These are phyloP conservation scores for Medicago truncatula DNA, from an alignment of 306 rosid genomes.

Conservation along the genomic window MtrunA17r5.0-ANR NC_053047.1:31931501-31932000, in stretches of 20 bases:
- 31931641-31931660: background rate
- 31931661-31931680: background rate
- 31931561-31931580: background rate
- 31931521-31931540: too few relatives aligned
- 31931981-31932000: conserved; percentile 63
- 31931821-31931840: conserved; percentile 13
- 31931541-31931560: background rate
- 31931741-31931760: background rate
- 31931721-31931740: conserved; percentile 7
- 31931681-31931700: background rate
- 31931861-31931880: conserved; percentile 40
- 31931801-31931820: conserved; percentile 1
- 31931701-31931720: conserved; percentile 10
- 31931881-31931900: conserved; percentile 35
- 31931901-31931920: conserved; percentile 31
- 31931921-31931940: conserved; percentile 53
- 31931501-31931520: too few relatives aligned
- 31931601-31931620: background rate
- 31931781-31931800: too few relatives aligned
- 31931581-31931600: too few relatives aligned
- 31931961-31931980: conserved; percentile 66
- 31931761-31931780: too few relatives aligned
- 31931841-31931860: conserved; percentile 28
- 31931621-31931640: conserved; percentile 1
- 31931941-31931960: conserved; percentile 69